Percentiles rank a stretch among this genome's conserved stretches.
Evolutionary conservation across 73 alveolate genomes (phyloP).

Genomic region (Blepharisma japonicum): DNA sequence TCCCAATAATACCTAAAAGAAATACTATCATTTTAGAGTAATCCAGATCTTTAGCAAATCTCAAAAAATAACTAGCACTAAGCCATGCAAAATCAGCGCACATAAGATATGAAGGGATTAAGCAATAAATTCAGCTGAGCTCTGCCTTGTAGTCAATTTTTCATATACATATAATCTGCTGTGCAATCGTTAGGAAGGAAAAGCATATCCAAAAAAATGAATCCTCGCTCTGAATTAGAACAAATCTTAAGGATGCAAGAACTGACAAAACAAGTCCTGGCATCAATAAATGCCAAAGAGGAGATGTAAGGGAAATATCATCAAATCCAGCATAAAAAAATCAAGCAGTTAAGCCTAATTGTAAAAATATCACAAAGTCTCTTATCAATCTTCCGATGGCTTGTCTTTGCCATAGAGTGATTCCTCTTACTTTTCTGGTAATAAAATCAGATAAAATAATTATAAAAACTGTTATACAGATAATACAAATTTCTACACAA

Average conservation of each 20-base stretch:
- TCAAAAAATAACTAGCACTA: not conserved
- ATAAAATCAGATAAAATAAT: not conserved
- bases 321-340: not conserved
- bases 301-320: not conserved
- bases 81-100: not conserved
- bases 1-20: not conserved
- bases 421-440: slow-evolving; percentile 7
- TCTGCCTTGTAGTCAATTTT: not conserved
- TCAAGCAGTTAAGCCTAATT: not conserved
- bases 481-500: not conserved
- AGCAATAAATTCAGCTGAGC: not conserved
- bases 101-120: not conserved
- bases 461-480: not conserved
- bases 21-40: not conserved
- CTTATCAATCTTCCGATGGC: slow-evolving; percentile 26
- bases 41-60: not conserved
- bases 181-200: not conserved
- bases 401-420: slow-evolving; percentile 24
- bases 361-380: not conserved
- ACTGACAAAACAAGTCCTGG: not conserved
- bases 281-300: not conserved
- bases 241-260: not conserved
- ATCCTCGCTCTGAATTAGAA: not conserved
- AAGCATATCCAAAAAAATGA: not conserved
- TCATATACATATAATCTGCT: not conserved